These are phyloP conservation scores for Trichoderma koningii DNA, from an alignment of 2,329 filamentous ascomycete species.

Conservation along the genomic window DNA sequence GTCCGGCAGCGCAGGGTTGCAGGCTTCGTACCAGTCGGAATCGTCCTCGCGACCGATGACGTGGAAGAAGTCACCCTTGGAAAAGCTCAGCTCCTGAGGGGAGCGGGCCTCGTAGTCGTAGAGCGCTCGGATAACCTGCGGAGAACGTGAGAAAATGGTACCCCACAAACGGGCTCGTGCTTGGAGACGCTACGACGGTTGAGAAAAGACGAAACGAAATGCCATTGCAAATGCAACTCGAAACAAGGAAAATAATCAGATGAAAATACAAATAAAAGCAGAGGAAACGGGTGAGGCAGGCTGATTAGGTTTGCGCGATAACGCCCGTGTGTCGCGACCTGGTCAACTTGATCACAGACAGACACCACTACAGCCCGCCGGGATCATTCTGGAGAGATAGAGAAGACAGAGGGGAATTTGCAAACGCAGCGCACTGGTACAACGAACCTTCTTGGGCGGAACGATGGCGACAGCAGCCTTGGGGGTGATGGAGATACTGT, in stretches of 20 bases:
- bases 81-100: conserved; percentile 82
- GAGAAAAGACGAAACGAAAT: conserved; percentile 27
- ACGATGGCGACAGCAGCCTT: conserved; percentile 88
- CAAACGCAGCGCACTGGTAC: conserved; percentile 12
- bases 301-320: conserved; percentile 5
- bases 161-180: neutral
- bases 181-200: conserved; percentile 14
- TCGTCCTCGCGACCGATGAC: conserved; percentile 96
- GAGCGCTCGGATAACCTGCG: conserved; percentile 93
- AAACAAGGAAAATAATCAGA: neutral
- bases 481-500: conserved; percentile 71
- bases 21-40: conserved; percentile 95
- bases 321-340: conserved; percentile 25
- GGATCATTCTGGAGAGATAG: neutral
- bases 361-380: neutral
- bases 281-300: neutral
- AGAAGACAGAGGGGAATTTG: neutral
- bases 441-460: conserved; percentile 84
- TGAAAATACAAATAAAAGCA: neutral
- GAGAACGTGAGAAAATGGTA: neutral
- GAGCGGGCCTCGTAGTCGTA: conserved; percentile 86
- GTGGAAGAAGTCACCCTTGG: conserved; percentile 95
- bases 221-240: conserved; percentile 20
- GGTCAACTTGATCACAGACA: conserved; percentile 2
- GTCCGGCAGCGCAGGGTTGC: conserved; percentile 85